A percentile compares a stretch with the other conserved stretches of the same genome.
Conservation (phyloP, 2,329 filamentous ascomycete genomes). For the Huntiella omanensis region DNA sequence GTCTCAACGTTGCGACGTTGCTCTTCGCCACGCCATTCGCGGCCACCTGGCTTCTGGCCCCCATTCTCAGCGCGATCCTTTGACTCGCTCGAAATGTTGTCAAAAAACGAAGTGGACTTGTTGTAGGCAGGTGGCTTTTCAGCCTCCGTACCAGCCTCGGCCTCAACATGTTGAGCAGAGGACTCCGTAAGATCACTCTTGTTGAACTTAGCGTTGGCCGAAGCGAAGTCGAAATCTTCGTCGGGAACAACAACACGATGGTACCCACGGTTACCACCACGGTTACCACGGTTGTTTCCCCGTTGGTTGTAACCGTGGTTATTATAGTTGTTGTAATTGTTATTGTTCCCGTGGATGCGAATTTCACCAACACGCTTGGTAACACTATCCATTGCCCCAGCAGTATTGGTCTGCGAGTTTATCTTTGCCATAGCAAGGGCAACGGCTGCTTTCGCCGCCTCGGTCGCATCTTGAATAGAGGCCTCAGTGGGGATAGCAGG, state of each 20-base stretch:
- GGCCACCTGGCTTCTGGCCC: conserved; percentile 50
- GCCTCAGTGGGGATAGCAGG: conserved; percentile 19
- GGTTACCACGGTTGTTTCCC: not conserved
- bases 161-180: conserved; percentile 9
- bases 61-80: conserved; percentile 67
- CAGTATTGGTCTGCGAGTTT: conserved; percentile 13
- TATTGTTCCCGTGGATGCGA: conserved; percentile 41
- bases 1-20: conserved; percentile 94
- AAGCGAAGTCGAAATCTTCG: conserved; percentile 80
- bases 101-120: conserved; percentile 81
- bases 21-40: conserved; percentile 82
- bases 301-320: not conserved
- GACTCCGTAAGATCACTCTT: conserved; percentile 17
- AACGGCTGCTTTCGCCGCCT: conserved; percentile 59
- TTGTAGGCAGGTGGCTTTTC: conserved; percentile 50
- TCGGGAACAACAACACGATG: conserved; percentile 74
- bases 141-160: conserved; percentile 61
- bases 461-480: conserved; percentile 46
- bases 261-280: conserved; percentile 20
- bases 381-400: conserved; percentile 44
- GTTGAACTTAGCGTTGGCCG: conserved; percentile 29
- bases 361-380: conserved; percentile 61
- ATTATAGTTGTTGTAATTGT: conserved; percentile 20
- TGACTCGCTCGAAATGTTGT: conserved; percentile 90
- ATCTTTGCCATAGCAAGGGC: conserved; percentile 64